A percentile compares a stretch with the other conserved stretches of the same genome.
Evolutionary conservation across 345 rosid genomes (phyloP).

Genomic region (Syzygium aqueum): DNA sequence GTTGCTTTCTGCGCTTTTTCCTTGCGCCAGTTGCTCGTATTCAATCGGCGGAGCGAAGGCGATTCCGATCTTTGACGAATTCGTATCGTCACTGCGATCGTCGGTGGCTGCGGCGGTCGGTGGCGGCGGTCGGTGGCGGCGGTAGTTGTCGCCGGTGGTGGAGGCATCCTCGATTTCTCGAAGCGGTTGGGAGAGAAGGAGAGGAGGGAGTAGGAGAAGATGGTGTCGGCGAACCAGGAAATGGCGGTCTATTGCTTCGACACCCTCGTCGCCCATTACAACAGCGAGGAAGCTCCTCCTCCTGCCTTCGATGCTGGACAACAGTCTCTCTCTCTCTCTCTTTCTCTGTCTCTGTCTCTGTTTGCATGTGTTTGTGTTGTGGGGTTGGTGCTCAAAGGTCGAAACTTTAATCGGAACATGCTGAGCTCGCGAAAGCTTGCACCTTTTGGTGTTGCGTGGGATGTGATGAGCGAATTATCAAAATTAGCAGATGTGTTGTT

Average conservation of each 20-base stretch:
- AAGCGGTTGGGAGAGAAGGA: not conserved
- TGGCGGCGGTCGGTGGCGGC: not conserved
- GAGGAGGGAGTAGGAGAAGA: constrained; percentile 7
- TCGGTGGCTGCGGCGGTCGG: not conserved
- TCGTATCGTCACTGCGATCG: not conserved
- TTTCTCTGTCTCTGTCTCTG: not conserved
- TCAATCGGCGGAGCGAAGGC: not conserved
- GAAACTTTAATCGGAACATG: not conserved
- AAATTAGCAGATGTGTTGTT: not conserved
- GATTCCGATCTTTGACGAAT: not conserved
- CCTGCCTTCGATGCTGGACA: constrained; percentile 84
- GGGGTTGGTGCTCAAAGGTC: not conserved
- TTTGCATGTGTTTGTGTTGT: not conserved
- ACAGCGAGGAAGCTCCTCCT: constrained; percentile 70
- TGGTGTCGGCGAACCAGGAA: constrained; percentile 93
- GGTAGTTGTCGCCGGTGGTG: not conserved
- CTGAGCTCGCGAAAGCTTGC: not conserved
- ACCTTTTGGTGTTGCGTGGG: not conserved
- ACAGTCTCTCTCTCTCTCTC: constrained; percentile 34
- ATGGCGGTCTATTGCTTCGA: constrained; percentile 99
- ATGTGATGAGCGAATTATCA: not conserved
- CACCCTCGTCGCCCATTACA: constrained; percentile 86
- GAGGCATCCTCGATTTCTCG: not conserved
- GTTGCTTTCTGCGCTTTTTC: not conserved
- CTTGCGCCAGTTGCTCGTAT: not conserved